Evolutionary conservation across 345 rosid genomes (phyloP).

Genomic region (Triadica sebifera): DNA sequence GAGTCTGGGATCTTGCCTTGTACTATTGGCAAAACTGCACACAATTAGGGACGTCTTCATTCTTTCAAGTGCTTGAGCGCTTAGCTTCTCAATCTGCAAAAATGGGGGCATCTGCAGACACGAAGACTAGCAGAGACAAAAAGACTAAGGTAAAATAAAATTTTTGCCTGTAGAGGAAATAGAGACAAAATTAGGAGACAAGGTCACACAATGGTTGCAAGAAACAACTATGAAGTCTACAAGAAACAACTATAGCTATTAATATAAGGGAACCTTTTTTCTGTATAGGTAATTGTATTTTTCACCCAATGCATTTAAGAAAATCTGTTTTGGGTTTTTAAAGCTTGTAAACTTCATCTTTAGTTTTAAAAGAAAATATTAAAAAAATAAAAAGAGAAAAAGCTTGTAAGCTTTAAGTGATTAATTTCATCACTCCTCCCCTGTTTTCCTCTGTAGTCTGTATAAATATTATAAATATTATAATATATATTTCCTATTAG

Average conservation of each 20-base stretch:
- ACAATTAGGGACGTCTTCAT: constrained; percentile 46
- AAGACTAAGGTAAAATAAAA: constrained; percentile 34
- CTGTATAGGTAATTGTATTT: not conserved
- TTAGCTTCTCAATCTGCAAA: constrained; percentile 53
- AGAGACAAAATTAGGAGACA: not conserved
- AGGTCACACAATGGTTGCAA: not conserved
- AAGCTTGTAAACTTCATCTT: too few relatives aligned
- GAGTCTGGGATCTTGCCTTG: constrained; percentile 71
- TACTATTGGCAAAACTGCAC: constrained; percentile 62
- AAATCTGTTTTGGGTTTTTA: too few relatives aligned
- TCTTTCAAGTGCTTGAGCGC: constrained; percentile 55
- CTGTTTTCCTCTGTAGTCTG: too few relatives aligned
- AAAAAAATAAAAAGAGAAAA: too few relatives aligned
- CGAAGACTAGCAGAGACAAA: not conserved
- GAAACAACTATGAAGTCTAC: constrained; percentile 10
- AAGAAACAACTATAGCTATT: constrained; percentile 11
- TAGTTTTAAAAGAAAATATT: too few relatives aligned
- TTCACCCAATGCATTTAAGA: too few relatives aligned
- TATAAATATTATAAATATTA: too few relatives aligned
- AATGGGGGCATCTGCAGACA: not conserved
- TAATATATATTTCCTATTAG: too few relatives aligned
- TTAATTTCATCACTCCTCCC: too few relatives aligned
- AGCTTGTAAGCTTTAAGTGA: too few relatives aligned
- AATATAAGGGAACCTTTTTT: not conserved
- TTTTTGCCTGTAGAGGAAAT: not conserved